Evolutionary conservation across 768 basidiomycete species (phyloP).

Genomic region (Amanita fuliginea): DNA sequence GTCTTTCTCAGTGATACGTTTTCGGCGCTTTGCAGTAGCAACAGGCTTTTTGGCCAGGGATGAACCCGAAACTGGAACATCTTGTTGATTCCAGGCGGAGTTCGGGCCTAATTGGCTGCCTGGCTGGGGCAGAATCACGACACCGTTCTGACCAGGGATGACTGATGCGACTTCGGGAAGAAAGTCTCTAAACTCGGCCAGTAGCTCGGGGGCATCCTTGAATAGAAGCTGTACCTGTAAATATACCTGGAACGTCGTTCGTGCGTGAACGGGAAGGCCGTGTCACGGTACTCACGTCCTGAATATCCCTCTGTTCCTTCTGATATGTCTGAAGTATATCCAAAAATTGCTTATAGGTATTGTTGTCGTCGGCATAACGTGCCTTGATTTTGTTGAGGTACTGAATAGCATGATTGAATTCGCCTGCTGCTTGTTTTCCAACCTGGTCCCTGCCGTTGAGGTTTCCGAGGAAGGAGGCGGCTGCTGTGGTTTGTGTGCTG

Average conservation of each 20-base stretch:
- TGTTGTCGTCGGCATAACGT: slow-evolving; percentile 79
- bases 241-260: slow-evolving; percentile 53
- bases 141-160: slow-evolving; percentile 25
- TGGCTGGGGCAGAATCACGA: slow-evolving; percentile 42
- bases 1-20: slow-evolving; percentile 59
- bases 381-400: slow-evolving; percentile 99
- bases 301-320: slow-evolving; percentile 65
- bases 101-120: slow-evolving; percentile 25
- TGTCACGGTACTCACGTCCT: slow-evolving; percentile 42
- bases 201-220: slow-evolving; percentile 69
- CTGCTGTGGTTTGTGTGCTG: slow-evolving; percentile 40
- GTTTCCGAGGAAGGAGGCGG: slow-evolving; percentile 56
- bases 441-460: slow-evolving; percentile 39
- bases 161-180: slow-evolving; percentile 51
- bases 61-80: slow-evolving; percentile 24
- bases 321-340: slow-evolving; percentile 85
- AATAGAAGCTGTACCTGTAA: slow-evolving; percentile 73
- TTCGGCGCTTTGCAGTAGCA: slow-evolving; percentile 44
- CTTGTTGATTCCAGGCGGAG: slow-evolving; percentile 21
- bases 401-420: slow-evolving; percentile 92
- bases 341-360: slow-evolving; percentile 84
- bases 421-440: slow-evolving; percentile 44
- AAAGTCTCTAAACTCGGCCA: slow-evolving; percentile 76
- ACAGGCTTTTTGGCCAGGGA: slow-evolving; percentile 35
- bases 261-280: slow-evolving; percentile 4